phyloP scores from a whole-genome alignment of 2,329 filamentous ascomycete species.

The Akanthomyces uredinophilus region DNA sequence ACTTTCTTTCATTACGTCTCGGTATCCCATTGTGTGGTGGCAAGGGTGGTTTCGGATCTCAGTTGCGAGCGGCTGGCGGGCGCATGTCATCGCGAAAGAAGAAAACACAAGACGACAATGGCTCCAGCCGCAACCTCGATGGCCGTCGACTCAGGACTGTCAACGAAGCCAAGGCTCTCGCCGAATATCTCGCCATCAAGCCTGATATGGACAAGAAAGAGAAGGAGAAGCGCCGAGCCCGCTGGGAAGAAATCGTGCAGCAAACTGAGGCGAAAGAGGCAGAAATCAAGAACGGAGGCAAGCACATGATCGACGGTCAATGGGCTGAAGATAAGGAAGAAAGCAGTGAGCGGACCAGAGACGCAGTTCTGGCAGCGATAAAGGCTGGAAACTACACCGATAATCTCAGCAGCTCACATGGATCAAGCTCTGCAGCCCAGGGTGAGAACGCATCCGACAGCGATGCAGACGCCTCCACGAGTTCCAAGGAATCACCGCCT shows the following conservation, averaged over 20 bases:
- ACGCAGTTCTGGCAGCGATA: slow-evolving; percentile 68
- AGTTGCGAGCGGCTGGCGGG: slow-evolving; percentile 90
- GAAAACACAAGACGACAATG: slow-evolving; percentile 78
- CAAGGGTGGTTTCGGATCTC: slow-evolving; percentile 96
- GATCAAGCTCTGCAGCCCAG: slow-evolving; percentile 36
- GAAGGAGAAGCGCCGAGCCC: slow-evolving; percentile 74
- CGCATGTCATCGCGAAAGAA: slow-evolving; percentile 97
- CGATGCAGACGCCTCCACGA: slow-evolving; percentile 30
- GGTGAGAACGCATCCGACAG: slow-evolving; percentile 30
- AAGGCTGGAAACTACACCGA: slow-evolving; percentile 59
- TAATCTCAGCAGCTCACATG: slow-evolving; percentile 49
- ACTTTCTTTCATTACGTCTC: slow-evolving; percentile 78
- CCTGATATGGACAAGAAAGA: slow-evolving; percentile 96
- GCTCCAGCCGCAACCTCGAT: slow-evolving; percentile 88
- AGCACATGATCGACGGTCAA: slow-evolving; percentile 73
- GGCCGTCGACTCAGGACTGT: slow-evolving; percentile 86
- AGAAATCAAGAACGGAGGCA: slow-evolving; percentile 70
- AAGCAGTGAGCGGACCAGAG: slow-evolving; percentile 73
- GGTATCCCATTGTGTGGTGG: slow-evolving; percentile 78
- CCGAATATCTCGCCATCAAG: slow-evolving; percentile 91
- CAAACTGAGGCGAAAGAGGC: slow-evolving; percentile 77
- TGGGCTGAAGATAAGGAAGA: slow-evolving; percentile 97
- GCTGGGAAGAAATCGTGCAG: slow-evolving; percentile 87
- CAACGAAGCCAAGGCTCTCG: slow-evolving; percentile 91
- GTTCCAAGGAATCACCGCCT: slow-evolving; percentile 46